Evolutionary conservation across 2,329 filamentous ascomycete genomes (phyloP).

Genomic region (Pyrenophora teres): DNA sequence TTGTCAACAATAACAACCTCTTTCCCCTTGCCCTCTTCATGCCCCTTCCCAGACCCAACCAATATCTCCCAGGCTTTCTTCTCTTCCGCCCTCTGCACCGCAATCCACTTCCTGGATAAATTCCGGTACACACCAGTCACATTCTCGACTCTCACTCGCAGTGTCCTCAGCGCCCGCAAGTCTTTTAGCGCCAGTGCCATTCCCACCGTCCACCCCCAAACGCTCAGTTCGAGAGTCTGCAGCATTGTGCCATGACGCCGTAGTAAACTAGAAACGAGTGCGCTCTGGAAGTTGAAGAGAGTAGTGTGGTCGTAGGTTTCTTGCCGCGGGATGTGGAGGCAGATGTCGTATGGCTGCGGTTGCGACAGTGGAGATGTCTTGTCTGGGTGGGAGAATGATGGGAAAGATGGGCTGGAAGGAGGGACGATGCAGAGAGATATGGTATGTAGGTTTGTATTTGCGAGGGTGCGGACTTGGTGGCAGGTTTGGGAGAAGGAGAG

Average conservation of each 20-base stretch:
- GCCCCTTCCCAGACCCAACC: too few species aligned
- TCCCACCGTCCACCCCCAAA: constrained; percentile 35
- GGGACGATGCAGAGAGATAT: constrained; percentile 78
- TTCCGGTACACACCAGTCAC: constrained; percentile 14
- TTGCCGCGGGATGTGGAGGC: constrained; percentile 13
- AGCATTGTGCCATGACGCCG: constrained; percentile 32
- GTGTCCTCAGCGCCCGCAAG: constrained; percentile 24
- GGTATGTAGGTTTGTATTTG: constrained; percentile 51
- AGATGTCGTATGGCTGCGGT: neutral
- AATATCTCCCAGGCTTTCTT: constrained; percentile 28
- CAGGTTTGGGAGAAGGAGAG: constrained; percentile 44
- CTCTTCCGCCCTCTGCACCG: constrained; percentile 15
- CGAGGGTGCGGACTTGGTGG: constrained; percentile 31
- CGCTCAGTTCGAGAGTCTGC: constrained; percentile 32
- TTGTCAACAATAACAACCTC: too few species aligned
- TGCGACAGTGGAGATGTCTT: constrained; percentile 51
- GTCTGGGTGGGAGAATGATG: neutral
- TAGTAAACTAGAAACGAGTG: constrained; percentile 32
- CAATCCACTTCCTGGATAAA: constrained; percentile 15
- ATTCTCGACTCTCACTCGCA: constrained; percentile 35
- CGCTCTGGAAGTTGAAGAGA: constrained; percentile 37
- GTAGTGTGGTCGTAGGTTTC: constrained; percentile 24
- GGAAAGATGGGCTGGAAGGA: constrained; percentile 42
- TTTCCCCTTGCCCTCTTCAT: too few species aligned
- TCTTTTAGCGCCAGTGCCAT: constrained; percentile 30